Percentiles rank a stretch among this genome's conserved stretches.
phyloP scores from a whole-genome alignment of 495 filamentous ascomycete genomes.

The Neurospora sp. region DNA sequence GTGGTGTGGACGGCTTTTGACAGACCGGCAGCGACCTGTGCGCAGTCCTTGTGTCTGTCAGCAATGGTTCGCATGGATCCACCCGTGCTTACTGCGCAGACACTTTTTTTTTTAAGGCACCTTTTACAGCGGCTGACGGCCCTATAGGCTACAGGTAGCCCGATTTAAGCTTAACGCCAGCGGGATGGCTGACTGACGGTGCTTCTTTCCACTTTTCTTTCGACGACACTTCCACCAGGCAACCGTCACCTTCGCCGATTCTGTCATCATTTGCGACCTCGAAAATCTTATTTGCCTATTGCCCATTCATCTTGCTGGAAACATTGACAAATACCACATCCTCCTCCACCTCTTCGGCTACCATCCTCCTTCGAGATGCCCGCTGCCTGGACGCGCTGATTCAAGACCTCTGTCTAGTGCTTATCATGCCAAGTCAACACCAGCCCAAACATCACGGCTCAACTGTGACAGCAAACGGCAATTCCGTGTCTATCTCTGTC shows the following conservation, averaged over 20 bases:
- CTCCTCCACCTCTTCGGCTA: background rate
- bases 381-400: background rate
- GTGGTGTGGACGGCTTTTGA: accelerated
- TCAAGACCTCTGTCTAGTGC: too few species aligned
- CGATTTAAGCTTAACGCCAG: background rate
- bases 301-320: background rate
- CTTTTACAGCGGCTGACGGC: background rate
- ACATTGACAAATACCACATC: background rate
- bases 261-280: background rate
- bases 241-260: background rate
- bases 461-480: background rate
- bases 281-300: background rate
- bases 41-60: background rate
- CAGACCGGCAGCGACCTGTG: background rate
- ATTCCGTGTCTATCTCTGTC: background rate
- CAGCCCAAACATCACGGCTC: background rate
- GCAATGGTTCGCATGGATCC: background rate
- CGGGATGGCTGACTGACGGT: background rate
- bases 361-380: background rate
- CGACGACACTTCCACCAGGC: background rate
- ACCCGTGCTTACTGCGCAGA: background rate
- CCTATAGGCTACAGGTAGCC: background rate
- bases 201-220: background rate
- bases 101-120: too few species aligned
- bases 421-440: background rate